Percentiles rank a stretch among this genome's conserved stretches.
phyloP scores from a whole-genome alignment of 306 rosid genomes.

The Styphnolobium japonicum region DNA sequence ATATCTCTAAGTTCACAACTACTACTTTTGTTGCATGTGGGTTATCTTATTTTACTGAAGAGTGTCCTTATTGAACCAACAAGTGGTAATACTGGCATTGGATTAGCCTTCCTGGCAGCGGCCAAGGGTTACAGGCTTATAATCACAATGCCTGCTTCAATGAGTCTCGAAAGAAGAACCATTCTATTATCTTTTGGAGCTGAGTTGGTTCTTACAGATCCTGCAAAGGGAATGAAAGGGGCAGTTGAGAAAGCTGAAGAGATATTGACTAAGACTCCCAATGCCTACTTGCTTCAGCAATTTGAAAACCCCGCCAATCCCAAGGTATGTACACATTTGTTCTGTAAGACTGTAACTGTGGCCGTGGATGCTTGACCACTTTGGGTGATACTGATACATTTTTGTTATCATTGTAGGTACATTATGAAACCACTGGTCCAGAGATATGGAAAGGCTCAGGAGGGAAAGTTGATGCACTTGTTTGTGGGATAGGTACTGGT shows the following conservation, averaged over 20 bases:
- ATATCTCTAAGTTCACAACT: slow-evolving; percentile 17
- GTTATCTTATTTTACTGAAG: slow-evolving; percentile 30
- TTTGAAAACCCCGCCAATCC: slow-evolving; percentile 78
- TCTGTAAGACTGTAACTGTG: neutral
- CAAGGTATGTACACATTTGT: slow-evolving; percentile 38
- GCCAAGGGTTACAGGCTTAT: slow-evolving; percentile 57
- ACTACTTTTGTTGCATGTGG: neutral
- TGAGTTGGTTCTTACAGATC: slow-evolving; percentile 61
- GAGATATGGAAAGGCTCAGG: slow-evolving; percentile 67
- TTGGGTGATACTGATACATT: neutral
- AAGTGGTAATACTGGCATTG: slow-evolving; percentile 65
- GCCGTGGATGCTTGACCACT: slow-evolving; percentile 3
- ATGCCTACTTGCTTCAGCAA: slow-evolving; percentile 60
- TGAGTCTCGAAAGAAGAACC: slow-evolving; percentile 69
- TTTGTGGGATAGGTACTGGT: slow-evolving; percentile 68
- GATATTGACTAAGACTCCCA: slow-evolving; percentile 56
- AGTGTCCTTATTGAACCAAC: slow-evolving; percentile 61
- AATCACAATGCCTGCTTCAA: slow-evolving; percentile 70
- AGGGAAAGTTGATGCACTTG: slow-evolving; percentile 55
- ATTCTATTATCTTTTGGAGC: slow-evolving; percentile 61
- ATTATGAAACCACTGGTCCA: slow-evolving; percentile 72
- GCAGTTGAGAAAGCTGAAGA: slow-evolving; percentile 75
- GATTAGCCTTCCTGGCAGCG: slow-evolving; percentile 67
- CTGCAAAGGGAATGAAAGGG: slow-evolving; percentile 60
- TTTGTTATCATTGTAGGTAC: slow-evolving; percentile 34